Evolutionary conservation across 352 stramenopile genomes (phyloP), one percentile per base, ranked within the genome.

Genomic region (Thalassiosira livingstoniorum): DNA sequence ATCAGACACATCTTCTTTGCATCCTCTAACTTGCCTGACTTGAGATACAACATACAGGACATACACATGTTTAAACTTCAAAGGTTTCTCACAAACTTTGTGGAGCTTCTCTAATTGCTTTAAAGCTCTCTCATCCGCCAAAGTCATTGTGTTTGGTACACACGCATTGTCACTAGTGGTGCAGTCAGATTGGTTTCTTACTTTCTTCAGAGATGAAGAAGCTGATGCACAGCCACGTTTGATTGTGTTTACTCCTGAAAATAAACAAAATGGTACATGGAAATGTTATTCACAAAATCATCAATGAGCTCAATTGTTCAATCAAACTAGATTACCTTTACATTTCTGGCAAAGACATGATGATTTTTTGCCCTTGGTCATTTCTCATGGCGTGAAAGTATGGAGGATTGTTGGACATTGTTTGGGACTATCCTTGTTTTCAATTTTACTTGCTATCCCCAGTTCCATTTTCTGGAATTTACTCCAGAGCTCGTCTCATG

Each of bases 331-430:
- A 5, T 15, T 45, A 7, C 29, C 58, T 29, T 67, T 5, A 29
- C 58, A 67, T 15, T 25, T 43, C 11, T 45, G 7, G 32, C 58
- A 67, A 4, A 67, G 27, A 37, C 58, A 67, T 45, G 25, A 45
- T 23, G n/a, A 23, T 7, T 67, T 21, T 4, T 5, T n/a, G 21
- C 21, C 58, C 27, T 67, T 67, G 4, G 29, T 67, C 58, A 67
- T 67, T n/a, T 67, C 58, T 10, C 29, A 67, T 15, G 58, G 58
- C 13, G 25, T 21, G n/a, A 21, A 13, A 11, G 21, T 29, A 11
- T 21, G 7, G 7, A 67, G 42, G n/a, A 67, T 10, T n/a, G n/a
- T 67, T 31, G 58, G 25, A 29, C 58, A 43, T 31, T 67, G 13
- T 42, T 39, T 7, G 13, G 58, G 21, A 21, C 11, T 4, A 4